Conservation (phyloP, 164 flowering plant genomes). For the Stephania cephalantha region DNA sequence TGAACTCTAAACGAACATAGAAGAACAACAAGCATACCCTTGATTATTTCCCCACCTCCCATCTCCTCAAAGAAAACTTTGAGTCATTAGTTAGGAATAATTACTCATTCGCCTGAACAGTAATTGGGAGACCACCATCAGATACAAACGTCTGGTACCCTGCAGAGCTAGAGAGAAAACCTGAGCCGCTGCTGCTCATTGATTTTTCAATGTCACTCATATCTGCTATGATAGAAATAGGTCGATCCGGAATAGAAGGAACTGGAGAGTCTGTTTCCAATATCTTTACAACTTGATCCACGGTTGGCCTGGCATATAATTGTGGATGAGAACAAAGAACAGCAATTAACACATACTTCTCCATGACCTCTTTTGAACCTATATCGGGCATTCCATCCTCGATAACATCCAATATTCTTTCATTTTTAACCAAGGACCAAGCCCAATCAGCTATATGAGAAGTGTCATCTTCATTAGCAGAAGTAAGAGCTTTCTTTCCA, state of each 20-base stretch:
- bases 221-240: conserved; percentile 47
- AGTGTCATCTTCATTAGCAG: conserved; percentile 32
- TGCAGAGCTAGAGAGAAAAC: conserved; percentile 38
- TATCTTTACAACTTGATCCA: conserved; percentile 87
- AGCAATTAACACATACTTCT: conserved; percentile 62
- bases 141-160: conserved; percentile 48
- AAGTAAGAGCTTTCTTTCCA: conserved; percentile 58
- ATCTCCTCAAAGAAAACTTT: background rate
- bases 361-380: conserved; percentile 46
- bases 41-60: background rate
- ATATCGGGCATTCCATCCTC: conserved; percentile 73
- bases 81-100: background rate
- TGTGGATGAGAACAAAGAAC: conserved; percentile 77
- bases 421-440: conserved; percentile 61
- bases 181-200: conserved; percentile 51
- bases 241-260: conserved; percentile 68
- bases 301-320: conserved; percentile 75
- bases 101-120: conserved; percentile 2
- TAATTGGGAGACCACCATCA: conserved; percentile 14
- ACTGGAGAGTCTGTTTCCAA: conserved; percentile 60
- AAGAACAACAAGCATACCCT: conserved; percentile 1
- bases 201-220: conserved; percentile 62
- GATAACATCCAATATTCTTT: conserved; percentile 52
- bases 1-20: background rate
- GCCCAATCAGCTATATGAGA: conserved; percentile 73